phyloP scores from a whole-genome alignment of 2,329 filamentous ascomycete genomes.

The Ilyonectria robusta region DNA sequence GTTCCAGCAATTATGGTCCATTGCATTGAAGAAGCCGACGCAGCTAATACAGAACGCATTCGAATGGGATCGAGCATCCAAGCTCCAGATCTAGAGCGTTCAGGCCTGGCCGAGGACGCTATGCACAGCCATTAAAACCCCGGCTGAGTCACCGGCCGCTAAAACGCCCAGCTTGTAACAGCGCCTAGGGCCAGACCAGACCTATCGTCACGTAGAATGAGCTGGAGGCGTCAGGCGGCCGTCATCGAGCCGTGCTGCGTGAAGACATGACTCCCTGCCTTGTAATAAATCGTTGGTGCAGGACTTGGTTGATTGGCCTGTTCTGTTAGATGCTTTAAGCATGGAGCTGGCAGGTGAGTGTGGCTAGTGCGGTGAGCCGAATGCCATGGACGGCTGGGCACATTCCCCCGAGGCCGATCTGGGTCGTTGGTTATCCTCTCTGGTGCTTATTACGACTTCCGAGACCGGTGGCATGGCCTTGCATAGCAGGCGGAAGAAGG shows the following conservation, averaged over 20 bases:
- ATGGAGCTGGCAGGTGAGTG: not conserved
- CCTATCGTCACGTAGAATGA: not conserved
- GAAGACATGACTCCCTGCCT: not conserved
- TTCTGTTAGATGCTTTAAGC: not conserved
- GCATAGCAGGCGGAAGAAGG: not conserved
- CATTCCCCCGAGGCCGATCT: not conserved
- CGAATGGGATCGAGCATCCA: constrained; percentile 30
- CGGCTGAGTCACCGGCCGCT: constrained; percentile 43
- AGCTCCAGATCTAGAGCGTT: constrained; percentile 21
- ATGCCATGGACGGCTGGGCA: not conserved
- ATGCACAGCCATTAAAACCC: not conserved
- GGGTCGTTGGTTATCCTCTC: not conserved
- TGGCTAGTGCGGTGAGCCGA: not conserved
- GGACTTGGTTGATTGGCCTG: not conserved
- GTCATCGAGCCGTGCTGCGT: not conserved
- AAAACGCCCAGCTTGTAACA: constrained; percentile 3
- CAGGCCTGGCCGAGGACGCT: not conserved
- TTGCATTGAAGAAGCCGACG: not conserved
- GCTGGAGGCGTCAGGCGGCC: not conserved
- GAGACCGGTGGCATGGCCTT: not conserved
- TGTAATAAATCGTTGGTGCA: not conserved
- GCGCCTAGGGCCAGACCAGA: not conserved
- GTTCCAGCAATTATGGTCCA: not conserved
- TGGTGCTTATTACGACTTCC: not conserved
- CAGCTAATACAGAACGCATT: constrained; percentile 23